Conservation (phyloP, 345 rosid species). For the Sisymbrium irio region DNA sequence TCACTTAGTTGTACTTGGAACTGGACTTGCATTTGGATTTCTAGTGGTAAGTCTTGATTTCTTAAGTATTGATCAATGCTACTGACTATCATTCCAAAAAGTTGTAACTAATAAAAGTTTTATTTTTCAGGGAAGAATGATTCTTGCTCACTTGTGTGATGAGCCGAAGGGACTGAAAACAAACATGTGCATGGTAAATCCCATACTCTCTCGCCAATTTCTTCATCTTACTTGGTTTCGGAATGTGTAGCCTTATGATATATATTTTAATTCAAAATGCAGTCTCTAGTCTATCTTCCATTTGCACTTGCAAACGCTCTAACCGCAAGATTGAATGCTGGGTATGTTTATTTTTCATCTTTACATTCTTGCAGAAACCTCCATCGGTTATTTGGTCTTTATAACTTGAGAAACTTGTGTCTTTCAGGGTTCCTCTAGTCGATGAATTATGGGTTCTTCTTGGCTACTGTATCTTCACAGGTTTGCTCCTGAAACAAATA, state of each 20-base stretch:
- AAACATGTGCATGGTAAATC: constrained; percentile 95
- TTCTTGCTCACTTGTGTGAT: constrained; percentile 96
- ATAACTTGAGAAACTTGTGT: constrained; percentile 12
- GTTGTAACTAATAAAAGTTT: neutral
- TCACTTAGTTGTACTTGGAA: constrained; percentile 82
- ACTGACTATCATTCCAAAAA: neutral
- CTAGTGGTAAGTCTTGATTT: constrained; percentile 69
- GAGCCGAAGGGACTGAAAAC: constrained; percentile 99
- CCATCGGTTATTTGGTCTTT: neutral
- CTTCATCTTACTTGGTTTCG: neutral
- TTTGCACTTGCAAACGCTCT: constrained; percentile 93
- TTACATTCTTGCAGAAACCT: neutral
- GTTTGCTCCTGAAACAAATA: constrained; percentile 27
- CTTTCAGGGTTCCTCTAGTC: constrained; percentile 75
- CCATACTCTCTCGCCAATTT: neutral
- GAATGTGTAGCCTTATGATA: neutral
- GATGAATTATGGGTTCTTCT: constrained; percentile 93
- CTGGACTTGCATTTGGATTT: constrained; percentile 99
- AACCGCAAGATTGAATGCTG: constrained; percentile 86
- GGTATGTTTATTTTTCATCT: constrained; percentile 50
- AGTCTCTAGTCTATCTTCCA: constrained; percentile 93
- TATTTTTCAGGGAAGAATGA: constrained; percentile 92
- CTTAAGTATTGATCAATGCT: neutral
- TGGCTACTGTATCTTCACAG: constrained; percentile 86
- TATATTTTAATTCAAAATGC: constrained; percentile 10